Percentiles rank a stretch among this genome's conserved stretches.
phyloP scores from a whole-genome alignment of 305 asterid genomes.

The Striga hermonthica region DNA sequence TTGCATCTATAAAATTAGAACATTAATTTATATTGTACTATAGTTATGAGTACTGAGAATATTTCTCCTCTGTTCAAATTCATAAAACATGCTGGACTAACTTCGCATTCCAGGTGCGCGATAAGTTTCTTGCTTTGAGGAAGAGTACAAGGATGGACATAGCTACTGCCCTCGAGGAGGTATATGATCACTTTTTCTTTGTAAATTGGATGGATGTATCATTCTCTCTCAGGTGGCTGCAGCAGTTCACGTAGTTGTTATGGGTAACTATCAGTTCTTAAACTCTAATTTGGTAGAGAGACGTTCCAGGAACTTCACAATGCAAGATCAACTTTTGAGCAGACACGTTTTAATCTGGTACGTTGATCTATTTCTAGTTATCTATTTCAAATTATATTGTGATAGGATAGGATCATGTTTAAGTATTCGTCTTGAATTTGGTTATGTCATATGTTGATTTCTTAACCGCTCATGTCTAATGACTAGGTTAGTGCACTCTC shows the following conservation, averaged over 20 bases:
- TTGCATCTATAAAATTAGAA: neutral
- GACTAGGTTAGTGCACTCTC: slow-evolving; percentile 83
- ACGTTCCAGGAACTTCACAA: slow-evolving; percentile 97
- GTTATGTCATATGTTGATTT: slow-evolving; percentile 25
- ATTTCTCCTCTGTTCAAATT: slow-evolving; percentile 6
- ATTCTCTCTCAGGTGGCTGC: slow-evolving; percentile 32
- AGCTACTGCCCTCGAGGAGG: slow-evolving; percentile 84
- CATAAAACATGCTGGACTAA: slow-evolving; percentile 19
- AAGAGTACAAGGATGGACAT: slow-evolving; percentile 85
- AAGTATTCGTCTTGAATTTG: slow-evolving; percentile 5
- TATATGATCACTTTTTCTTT: slow-evolving; percentile 39
- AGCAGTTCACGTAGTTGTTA: slow-evolving; percentile 52
- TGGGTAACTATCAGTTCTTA: slow-evolving; percentile 60
- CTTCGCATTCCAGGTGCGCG: slow-evolving; percentile 66
- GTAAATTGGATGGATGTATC: slow-evolving; percentile 25
- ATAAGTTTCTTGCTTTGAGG: slow-evolving; percentile 79
- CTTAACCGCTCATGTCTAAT: slow-evolving; percentile 29
- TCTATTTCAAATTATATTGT: slow-evolving; percentile 10
- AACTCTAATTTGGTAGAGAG: slow-evolving; percentile 91
- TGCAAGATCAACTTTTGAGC: slow-evolving; percentile 83
- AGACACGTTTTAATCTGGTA: slow-evolving; percentile 92
- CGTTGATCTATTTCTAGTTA: slow-evolving; percentile 33
- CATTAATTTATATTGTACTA: neutral
- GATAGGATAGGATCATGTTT: too few relatives aligned
- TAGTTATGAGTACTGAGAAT: neutral